A percentile compares a stretch with the other conserved stretches of the same genome.
Conservation (phyloP, 139 green algal species). For the Auxenochlorella pyrenoidosa region DNA sequence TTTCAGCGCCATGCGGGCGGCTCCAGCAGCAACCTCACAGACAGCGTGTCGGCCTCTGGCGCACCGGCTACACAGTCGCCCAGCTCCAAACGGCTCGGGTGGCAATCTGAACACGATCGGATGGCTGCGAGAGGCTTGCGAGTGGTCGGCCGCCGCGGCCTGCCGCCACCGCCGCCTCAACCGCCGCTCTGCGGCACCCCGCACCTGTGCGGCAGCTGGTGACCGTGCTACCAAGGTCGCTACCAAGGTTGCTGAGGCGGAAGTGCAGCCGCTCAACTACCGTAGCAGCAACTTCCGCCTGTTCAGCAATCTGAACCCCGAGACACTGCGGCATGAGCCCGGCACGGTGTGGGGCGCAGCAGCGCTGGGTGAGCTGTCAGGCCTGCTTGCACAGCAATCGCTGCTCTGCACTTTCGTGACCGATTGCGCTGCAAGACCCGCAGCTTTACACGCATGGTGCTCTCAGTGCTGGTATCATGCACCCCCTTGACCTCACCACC, state of each 20-base stretch:
- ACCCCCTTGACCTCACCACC: background rate
- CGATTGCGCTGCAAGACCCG: too few relatives aligned
- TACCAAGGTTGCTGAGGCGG: too few relatives aligned
- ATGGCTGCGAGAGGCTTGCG: too few relatives aligned
- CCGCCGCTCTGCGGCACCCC: background rate
- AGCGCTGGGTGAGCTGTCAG: slow-evolving; percentile 13
- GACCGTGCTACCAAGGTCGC: background rate
- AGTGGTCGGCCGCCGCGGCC: background rate
- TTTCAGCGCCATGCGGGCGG: too few relatives aligned
- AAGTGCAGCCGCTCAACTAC: background rate
- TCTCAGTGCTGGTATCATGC: background rate
- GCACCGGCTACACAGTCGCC: too few relatives aligned
- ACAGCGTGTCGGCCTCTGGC: too few relatives aligned
- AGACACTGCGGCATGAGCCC: slow-evolving; percentile 53
- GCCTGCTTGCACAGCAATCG: too few relatives aligned
- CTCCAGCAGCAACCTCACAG: too few relatives aligned
- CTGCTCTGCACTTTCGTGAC: too few relatives aligned
- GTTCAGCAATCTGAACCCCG: slow-evolving; percentile 56
- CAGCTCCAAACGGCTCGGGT: too few relatives aligned
- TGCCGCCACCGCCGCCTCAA: slow-evolving; percentile 11
- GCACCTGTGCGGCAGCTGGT: background rate
- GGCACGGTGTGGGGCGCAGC: slow-evolving; percentile 53
- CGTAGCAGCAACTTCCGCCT: slow-evolving; percentile 7
- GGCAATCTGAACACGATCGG: too few relatives aligned
- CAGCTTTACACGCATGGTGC: too few relatives aligned